These are phyloP conservation scores for Magnaporthales sp. DNA, from an alignment of 2,329 filamentous ascomycete species.

Conservation along the genomic window DNA sequence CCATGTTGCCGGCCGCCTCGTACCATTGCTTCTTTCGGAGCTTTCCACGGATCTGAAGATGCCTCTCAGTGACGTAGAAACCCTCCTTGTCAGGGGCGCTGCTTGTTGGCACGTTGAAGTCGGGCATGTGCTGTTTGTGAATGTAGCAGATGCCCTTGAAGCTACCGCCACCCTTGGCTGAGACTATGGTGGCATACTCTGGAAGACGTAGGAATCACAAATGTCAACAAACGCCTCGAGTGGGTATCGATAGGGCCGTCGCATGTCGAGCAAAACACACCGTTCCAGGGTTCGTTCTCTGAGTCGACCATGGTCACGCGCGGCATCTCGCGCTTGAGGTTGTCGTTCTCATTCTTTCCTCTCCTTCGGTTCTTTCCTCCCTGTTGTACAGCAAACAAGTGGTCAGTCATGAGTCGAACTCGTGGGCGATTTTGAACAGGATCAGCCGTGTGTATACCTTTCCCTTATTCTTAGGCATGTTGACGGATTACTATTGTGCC, in stretches of 20 bases:
- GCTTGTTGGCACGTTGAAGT: neutral
- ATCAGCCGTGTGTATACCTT: constrained; percentile 49
- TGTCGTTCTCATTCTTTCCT: constrained; percentile 99
- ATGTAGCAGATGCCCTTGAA: constrained; percentile 51
- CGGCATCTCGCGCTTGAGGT: constrained; percentile 87
- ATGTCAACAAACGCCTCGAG: constrained; percentile 4
- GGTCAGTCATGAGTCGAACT: constrained; percentile 1
- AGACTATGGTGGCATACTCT: constrained; percentile 57
- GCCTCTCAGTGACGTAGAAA: constrained; percentile 60
- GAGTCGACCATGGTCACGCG: constrained; percentile 1
- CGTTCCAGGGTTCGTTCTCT: constrained; percentile 54
- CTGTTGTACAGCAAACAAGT: constrained; percentile 34
- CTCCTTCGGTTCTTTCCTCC: constrained; percentile 97
- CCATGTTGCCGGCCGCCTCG: neutral
- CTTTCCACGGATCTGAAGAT: constrained; percentile 69
- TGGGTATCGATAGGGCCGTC: neutral
- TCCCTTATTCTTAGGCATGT: constrained; percentile 99
- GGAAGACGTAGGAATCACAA: neutral
- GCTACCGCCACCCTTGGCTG: constrained; percentile 67
- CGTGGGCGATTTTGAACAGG: neutral
- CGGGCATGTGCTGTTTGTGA: constrained; percentile 1
- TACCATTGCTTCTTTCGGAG: constrained; percentile 97
- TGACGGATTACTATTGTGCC: constrained; percentile 18
- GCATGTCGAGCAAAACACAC: constrained; percentile 2
- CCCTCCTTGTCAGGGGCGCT: neutral